phyloP scores from a whole-genome alignment of 306 rosid species.

The Cicer pinnatifidum region DNA sequence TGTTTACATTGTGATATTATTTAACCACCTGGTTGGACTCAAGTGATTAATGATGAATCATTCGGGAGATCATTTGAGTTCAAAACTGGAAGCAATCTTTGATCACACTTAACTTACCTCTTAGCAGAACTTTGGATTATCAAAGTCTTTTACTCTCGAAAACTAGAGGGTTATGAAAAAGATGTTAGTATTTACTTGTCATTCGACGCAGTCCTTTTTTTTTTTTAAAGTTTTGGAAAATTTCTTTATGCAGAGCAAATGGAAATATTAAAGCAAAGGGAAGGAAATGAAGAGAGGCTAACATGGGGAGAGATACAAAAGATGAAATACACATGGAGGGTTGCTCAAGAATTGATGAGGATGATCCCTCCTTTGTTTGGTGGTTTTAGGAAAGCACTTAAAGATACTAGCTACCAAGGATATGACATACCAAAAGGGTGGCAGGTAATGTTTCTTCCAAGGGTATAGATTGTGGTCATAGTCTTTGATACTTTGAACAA shows the following conservation, averaged over 20 bases:
- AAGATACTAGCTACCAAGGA: conserved; percentile 51
- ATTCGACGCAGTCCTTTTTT: background rate
- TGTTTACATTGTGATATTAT: background rate
- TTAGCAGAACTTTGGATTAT: too few species aligned
- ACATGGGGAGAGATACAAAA: conserved; percentile 61
- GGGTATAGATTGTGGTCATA: background rate
- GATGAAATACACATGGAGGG: conserved; percentile 69
- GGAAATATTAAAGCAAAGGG: conserved; percentile 53
- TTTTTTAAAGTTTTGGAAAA: background rate
- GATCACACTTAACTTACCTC: too few species aligned
- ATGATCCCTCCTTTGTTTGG: conserved; percentile 60
- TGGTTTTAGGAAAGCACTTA: conserved; percentile 52
- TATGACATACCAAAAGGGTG: conserved; percentile 65
- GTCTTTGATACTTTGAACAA: background rate
- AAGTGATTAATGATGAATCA: too few species aligned
- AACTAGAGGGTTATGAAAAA: too few species aligned
- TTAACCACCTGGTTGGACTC: too few species aligned
- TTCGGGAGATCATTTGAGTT: too few species aligned
- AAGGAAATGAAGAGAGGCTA: conserved; percentile 45
- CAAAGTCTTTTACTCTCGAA: too few species aligned
- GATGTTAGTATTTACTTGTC: too few species aligned
- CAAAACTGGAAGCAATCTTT: too few species aligned
- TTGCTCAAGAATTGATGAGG: conserved; percentile 64
- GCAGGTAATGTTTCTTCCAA: conserved; percentile 43
- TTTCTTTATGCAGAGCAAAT: conserved; percentile 48